Conservation (phyloP, 805 yeast genomes). For the Schizosaccharomyces cryophilus region DNA sequence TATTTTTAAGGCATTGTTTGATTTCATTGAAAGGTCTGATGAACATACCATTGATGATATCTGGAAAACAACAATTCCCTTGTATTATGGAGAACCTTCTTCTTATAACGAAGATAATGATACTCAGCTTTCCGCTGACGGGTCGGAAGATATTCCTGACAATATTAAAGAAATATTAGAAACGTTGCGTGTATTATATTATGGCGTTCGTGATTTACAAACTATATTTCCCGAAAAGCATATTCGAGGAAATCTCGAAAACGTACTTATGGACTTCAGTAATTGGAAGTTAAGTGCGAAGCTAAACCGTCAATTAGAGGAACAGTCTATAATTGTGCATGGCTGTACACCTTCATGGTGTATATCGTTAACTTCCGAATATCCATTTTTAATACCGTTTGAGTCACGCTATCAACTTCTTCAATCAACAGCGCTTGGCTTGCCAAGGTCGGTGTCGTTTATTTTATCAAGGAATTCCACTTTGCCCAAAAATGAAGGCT, state of each 20-base stretch:
- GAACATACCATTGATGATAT: background rate
- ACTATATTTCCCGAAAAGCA: background rate
- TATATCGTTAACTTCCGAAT: slow-evolving; percentile 41
- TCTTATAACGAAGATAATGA: background rate
- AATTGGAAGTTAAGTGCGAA: slow-evolving; percentile 72
- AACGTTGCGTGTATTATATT: background rate
- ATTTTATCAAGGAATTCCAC: slow-evolving; percentile 28
- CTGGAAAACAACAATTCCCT: background rate
- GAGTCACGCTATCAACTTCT: slow-evolving; percentile 55
- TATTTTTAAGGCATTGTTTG: background rate
- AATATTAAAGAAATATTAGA: background rate
- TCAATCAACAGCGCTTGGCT: slow-evolving; percentile 77
- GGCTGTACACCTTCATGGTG: slow-evolving; percentile 75
- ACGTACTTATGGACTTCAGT: slow-evolving; percentile 20
- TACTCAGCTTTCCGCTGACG: background rate
- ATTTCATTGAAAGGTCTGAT: background rate
- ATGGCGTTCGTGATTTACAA: background rate
- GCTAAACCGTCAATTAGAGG: slow-evolving; percentile 66
- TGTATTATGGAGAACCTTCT: background rate
- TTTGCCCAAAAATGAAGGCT: slow-evolving; percentile 1
- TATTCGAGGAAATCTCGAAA: background rate
- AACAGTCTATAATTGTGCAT: slow-evolving; percentile 66
- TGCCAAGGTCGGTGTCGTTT: slow-evolving; percentile 51
- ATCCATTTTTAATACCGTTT: slow-evolving; percentile 64
- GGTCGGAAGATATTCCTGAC: background rate